These are phyloP conservation scores for Bryoglossum gracile DNA, from an alignment of 495 filamentous ascomycete genomes.

Conservation along the genomic window DNA sequence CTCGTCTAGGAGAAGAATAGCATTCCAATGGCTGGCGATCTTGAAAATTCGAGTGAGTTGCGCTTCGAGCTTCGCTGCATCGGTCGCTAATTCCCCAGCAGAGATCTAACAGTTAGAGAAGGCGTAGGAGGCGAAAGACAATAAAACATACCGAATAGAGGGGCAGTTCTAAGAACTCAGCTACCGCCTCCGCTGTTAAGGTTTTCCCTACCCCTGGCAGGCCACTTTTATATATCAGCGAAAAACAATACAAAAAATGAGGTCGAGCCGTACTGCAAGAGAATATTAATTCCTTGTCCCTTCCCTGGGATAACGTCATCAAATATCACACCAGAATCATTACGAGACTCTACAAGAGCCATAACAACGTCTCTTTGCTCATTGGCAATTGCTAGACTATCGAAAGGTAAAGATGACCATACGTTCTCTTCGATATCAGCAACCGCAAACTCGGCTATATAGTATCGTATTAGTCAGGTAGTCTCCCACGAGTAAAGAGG, in stretches of 20 bases:
- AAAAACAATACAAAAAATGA: background rate
- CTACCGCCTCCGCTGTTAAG: conserved; percentile 1
- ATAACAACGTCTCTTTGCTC: conserved; percentile 22
- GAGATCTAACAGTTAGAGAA: conserved; percentile 18
- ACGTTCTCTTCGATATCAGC: conserved; percentile 24
- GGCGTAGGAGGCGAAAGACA: conserved; percentile 1
- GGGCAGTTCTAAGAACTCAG: background rate
- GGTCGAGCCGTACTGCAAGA: conserved; percentile 5
- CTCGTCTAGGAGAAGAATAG: conserved; percentile 35
- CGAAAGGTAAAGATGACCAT: conserved; percentile 22
- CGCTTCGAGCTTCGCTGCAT: conserved; percentile 27
- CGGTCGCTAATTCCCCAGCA: conserved; percentile 11
- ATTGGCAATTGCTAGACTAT: conserved; percentile 21
- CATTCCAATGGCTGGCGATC: conserved; percentile 32
- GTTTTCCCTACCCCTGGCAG: conserved; percentile 7
- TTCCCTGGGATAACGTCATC: conserved; percentile 10
- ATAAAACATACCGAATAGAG: conserved; percentile 10
- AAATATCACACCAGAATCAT: background rate
- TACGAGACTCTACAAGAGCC: conserved; percentile 22
- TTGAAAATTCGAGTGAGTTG: conserved; percentile 36
- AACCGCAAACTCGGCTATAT: conserved; percentile 26
- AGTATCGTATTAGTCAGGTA: conserved; percentile 1
- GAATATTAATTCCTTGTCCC: conserved; percentile 8
- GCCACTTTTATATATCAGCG: conserved; percentile 12
- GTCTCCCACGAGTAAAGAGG: background rate